Base-by-base conservation (phyloP, 805 yeast species). In the Ogataea nakhonphanomensis region DNA sequence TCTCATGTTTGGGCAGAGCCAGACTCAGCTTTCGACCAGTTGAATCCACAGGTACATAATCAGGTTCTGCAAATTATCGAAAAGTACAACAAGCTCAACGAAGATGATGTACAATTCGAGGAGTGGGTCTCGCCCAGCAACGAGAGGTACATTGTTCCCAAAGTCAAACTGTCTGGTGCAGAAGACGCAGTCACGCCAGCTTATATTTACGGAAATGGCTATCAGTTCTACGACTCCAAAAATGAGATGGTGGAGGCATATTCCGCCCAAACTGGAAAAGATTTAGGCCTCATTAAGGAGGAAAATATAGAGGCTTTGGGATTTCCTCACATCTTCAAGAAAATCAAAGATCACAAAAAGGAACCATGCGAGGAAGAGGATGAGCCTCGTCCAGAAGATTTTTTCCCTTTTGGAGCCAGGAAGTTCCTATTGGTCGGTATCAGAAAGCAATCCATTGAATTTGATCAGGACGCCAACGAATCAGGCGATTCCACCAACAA, bases 51-150 rank as follows among this genome's bases (percentile, higher is more conserved):
- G 17, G 39, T 48, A n/a, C 42, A 44, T 31, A 32, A 35, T 25
- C 45, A 41, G 17, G 39, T 56, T n/a, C 29, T 51, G 21, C 30
- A 32, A 5, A 46, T 45, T 10, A 56, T 58, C 41, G 49, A 51
- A 31, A 30, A 41, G 15, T 44, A 55, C 38, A 43, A 53, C 30
- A 39, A 49, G 7, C 43, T 43, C 27, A 34, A 46, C 11, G 37
- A 49, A 2, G 25, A 35, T 11, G 29, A 33, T 8, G 51, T 51
- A 22, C 38, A 11, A 5, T 59, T 54, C 32, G 52, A 50, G 27
- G 51, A 48, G 25, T 61, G 65, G 65, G 33, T 40, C 24, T 46
- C 59, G 3, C 62, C 64, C 5, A 31, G 36, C 4, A 57, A 57
- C 13, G 50, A 46, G 7, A 15, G 39, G 5, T 57, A 49, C 41